Base-by-base conservation (phyloP, 768 basidiomycete genomes). In the Sutorius australiensis region DNA sequence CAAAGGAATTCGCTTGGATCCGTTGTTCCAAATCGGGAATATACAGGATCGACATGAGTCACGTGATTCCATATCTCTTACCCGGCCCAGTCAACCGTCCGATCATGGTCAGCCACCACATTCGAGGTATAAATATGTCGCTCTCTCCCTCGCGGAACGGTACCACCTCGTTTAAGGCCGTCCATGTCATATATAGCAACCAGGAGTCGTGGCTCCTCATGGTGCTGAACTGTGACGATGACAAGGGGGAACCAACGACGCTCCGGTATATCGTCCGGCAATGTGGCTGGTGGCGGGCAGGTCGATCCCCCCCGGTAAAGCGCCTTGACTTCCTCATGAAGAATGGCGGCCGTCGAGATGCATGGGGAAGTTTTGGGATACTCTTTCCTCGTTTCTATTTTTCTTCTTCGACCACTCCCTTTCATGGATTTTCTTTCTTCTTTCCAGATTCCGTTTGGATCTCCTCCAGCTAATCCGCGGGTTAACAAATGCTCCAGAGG, bases 1-100 rank as follows among this genome's bases (percentile, higher is more conserved):
- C 51, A 63, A 63, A 48, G 61, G 63, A 32, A 11, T 37, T 32
- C 42, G 16, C 40, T 27, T 42, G 31, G 9, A 8, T 13, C 33
- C 36, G 17, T 12, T 12, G 30, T 28, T 36, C 43, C 17, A 45
- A 57, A 58, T 41, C 14, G 38, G 56, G 19, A 13, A 36, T 6
- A n/a, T 27, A 30, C n/a, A 14, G n/a, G 56, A 57, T 57, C 56
- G 56, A 34, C 56, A 39, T 19, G 1, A 7, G 13, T 5, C 56
- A 59, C 56, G 56, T 57, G 56, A 55, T 16, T 38, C 31, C 16
- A 28, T 27, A 21, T 11, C n/a, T 24, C 24, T 24, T 24, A 24
- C 24, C 24, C 24, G 24, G 24, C 4, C 24, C 24, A 4, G 24
- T 24, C 24, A 24, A 4, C 24, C 24, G 24, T 24, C 24, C 24